Percentiles rank a stretch among this genome's conserved stretches.
phyloP scores from a whole-genome alignment of 345 rosid genomes.

The Gynandropsis gynandra region DNA sequence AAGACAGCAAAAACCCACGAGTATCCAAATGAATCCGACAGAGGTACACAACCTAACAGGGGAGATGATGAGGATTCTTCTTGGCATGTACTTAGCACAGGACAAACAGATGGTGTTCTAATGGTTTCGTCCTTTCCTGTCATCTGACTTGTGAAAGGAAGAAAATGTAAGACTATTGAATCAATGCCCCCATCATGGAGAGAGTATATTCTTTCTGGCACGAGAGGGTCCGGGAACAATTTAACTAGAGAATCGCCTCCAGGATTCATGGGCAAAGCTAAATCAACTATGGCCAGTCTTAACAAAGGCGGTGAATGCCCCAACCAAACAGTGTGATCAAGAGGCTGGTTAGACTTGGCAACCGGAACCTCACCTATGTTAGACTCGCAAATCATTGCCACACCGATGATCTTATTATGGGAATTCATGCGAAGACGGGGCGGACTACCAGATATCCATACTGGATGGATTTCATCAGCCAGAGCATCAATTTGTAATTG shows the following conservation, averaged over 20 bases:
- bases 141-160: constrained; percentile 78
- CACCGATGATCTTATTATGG: constrained; percentile 45
- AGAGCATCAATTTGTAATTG: constrained; percentile 89
- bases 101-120: constrained; percentile 75
- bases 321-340: constrained; percentile 67
- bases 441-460: constrained; percentile 66
- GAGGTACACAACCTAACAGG: constrained; percentile 55
- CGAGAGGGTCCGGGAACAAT: constrained; percentile 62
- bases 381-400: constrained; percentile 95
- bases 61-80: constrained; percentile 49
- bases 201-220: constrained; percentile 74
- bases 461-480: constrained; percentile 96
- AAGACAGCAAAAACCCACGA: constrained; percentile 78
- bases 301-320: constrained; percentile 86
- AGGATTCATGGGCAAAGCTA: constrained; percentile 61
- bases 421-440: constrained; percentile 68
- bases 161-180: constrained; percentile 81
- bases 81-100: constrained; percentile 79
- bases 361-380: constrained; percentile 36
- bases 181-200: constrained; percentile 83
- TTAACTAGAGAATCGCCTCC: constrained; percentile 42
- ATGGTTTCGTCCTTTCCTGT: constrained; percentile 62
- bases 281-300: constrained; percentile 85
- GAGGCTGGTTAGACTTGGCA: constrained; percentile 48
- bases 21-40: constrained; percentile 85